These are phyloP conservation scores for Solanum sejunctum DNA, from an alignment of 257 asterid genomes.

Conservation along the genomic window DNA sequence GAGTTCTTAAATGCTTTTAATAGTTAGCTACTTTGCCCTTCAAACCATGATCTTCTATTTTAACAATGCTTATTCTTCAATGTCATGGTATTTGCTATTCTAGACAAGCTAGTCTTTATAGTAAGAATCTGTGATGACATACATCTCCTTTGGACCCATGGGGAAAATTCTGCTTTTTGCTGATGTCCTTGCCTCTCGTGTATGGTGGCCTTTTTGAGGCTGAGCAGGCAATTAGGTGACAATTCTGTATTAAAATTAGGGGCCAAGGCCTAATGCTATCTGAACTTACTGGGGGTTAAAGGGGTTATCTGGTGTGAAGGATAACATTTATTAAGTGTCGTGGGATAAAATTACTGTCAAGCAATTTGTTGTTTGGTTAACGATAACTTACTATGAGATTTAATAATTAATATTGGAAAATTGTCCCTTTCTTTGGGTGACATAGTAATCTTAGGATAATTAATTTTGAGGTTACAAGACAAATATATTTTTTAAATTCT, in stretches of 20 bases:
- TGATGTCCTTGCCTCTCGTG: not conserved
- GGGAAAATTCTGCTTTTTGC: not conserved
- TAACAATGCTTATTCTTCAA: not conserved
- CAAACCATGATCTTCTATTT: not conserved
- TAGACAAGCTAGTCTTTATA: not conserved
- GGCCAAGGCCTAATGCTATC: not conserved
- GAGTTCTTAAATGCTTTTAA: not conserved
- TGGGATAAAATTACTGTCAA: too few relatives aligned
- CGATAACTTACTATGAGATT: too few relatives aligned
- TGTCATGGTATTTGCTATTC: not conserved
- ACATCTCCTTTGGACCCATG: not conserved
- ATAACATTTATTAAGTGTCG: too few relatives aligned
- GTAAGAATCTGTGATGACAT: not conserved
- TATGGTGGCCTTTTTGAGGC: not conserved
- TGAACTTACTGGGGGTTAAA: not conserved
- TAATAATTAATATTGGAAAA: too few relatives aligned
- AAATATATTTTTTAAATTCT: too few relatives aligned
- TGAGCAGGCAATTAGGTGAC: not conserved
- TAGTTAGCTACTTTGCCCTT: not conserved
- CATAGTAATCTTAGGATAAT: too few relatives aligned
- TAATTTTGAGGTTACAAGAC: too few relatives aligned
- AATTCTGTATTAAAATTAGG: not conserved
- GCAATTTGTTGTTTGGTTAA: too few relatives aligned
- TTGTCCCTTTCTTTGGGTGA: too few relatives aligned
- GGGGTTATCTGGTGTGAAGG: too few relatives aligned